A percentile compares a stretch with the other conserved stretches of the same genome.
phyloP scores from a whole-genome alignment of 352 stramenopile species.

The Phytophthora palmivora region DNA sequence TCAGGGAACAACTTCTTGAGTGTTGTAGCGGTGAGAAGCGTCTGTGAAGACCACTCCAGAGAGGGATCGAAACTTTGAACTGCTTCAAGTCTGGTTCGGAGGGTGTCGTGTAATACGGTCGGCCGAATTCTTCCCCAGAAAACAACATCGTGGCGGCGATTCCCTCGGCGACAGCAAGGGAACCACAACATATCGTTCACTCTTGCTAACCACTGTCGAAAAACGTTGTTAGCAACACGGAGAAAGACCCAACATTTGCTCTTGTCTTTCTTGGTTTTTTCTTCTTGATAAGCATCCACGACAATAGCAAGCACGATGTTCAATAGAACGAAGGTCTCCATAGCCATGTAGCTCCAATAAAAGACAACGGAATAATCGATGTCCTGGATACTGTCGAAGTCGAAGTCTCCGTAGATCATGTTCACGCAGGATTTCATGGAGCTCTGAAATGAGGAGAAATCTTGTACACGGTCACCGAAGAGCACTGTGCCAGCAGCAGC shows the following conservation, averaged over 20 bases:
- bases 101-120: conserved; percentile 21
- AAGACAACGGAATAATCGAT: conserved; percentile 58
- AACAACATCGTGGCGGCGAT: conserved; percentile 19
- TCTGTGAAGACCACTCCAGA: conserved; percentile 23
- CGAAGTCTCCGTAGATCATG: conserved; percentile 75
- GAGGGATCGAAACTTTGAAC: conserved; percentile 1
- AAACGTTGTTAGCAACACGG: conserved; percentile 37
- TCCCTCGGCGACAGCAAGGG: conserved; percentile 10
- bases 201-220: conserved; percentile 25
- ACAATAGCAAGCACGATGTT: conserved; percentile 85
- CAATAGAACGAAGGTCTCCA: conserved; percentile 70
- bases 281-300: conserved; percentile 61
- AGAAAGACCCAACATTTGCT: conserved; percentile 39
- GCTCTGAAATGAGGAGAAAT: conserved; percentile 51
- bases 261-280: conserved; percentile 40
- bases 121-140: conserved; percentile 37
- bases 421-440: conserved; percentile 69
- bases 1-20: conserved; percentile 32
- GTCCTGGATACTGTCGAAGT: conserved; percentile 58
- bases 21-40: conserved; percentile 15
- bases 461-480: conserved; percentile 59
- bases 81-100: conserved; percentile 15
- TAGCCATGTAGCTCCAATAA: conserved; percentile 74
- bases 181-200: conserved; percentile 32
- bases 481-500: conserved; percentile 50